phyloP scores from a whole-genome alignment of 306 rosid species.

The Sophora flavescens region DNA sequence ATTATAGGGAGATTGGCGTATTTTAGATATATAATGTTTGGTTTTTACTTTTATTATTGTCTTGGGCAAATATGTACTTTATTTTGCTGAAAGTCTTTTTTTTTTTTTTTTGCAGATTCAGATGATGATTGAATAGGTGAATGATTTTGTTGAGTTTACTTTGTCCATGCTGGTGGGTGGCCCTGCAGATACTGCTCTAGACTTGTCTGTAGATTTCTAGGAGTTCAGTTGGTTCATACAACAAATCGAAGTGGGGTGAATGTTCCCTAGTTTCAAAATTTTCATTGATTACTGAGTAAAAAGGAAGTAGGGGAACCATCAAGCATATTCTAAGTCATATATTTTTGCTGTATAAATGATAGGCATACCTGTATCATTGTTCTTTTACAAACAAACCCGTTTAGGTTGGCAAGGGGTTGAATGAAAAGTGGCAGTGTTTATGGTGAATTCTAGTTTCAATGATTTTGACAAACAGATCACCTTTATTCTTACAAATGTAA shows the following conservation, averaged over 20 bases:
- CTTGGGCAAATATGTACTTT: constrained; percentile 19
- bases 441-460: no score
- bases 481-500: no score
- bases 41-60: background rate
- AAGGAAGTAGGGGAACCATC: constrained; percentile 50
- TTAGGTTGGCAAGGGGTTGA: constrained; percentile 44
- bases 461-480: no score
- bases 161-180: constrained; percentile 48
- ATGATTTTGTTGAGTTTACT: constrained; percentile 50
- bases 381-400: constrained; percentile 45
- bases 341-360: constrained; percentile 64
- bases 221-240: constrained; percentile 49
- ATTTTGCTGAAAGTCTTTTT: constrained; percentile 35
- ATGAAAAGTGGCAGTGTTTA: constrained; percentile 30
- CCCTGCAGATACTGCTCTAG: constrained; percentile 53
- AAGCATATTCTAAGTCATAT: constrained; percentile 45
- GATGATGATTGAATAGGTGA: constrained; percentile 78
- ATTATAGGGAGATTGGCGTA: background rate
- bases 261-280: constrained; percentile 50
- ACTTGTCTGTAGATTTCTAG: constrained; percentile 53
- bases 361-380: constrained; percentile 70
- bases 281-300: constrained; percentile 48
- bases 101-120: constrained; percentile 72
- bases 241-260: constrained; percentile 53
- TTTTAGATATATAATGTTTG: no score